phyloP scores from a whole-genome alignment of 352 stramenopile species.

The Saprolegnia parasitica region DNA sequence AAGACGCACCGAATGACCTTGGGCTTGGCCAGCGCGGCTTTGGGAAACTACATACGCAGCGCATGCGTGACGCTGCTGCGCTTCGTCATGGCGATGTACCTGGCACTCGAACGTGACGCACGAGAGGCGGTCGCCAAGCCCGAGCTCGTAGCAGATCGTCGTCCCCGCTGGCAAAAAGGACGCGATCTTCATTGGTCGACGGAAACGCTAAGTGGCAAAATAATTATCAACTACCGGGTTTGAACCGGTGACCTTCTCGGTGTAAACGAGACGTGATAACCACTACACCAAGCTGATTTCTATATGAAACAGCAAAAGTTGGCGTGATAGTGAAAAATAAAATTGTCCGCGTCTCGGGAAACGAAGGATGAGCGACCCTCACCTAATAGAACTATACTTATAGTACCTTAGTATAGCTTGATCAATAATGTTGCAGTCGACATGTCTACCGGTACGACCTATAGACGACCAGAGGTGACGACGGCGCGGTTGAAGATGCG shows the following conservation, averaged over 20 bases:
- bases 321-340: too few relatives aligned
- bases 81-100: background rate
- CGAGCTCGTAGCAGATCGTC: conserved; percentile 30
- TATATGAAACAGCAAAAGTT: too few relatives aligned
- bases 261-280: conserved; percentile 41
- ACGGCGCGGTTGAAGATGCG: too few relatives aligned
- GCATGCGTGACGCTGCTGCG: background rate
- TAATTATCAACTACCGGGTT: conserved; percentile 37
- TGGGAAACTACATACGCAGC: conserved; percentile 12
- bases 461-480: too few relatives aligned
- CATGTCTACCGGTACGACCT: too few relatives aligned
- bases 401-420: too few relatives aligned
- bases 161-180: conserved; percentile 25
- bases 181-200: conserved; percentile 17
- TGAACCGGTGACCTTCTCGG: conserved; percentile 38
- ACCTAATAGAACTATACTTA: too few relatives aligned
- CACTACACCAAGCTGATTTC: conserved; percentile 27
- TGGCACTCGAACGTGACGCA: conserved; percentile 28
- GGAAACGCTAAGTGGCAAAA: background rate
- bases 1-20: conserved; percentile 29
- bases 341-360: too few relatives aligned
- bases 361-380: too few relatives aligned
- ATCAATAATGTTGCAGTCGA: too few relatives aligned
- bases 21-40: conserved; percentile 17
- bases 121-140: conserved; percentile 9